Evolutionary conservation across 768 basidiomycete genomes (phyloP), one percentile per base, ranked within the genome.

Genomic region (Mrakia blollopis): DNA sequence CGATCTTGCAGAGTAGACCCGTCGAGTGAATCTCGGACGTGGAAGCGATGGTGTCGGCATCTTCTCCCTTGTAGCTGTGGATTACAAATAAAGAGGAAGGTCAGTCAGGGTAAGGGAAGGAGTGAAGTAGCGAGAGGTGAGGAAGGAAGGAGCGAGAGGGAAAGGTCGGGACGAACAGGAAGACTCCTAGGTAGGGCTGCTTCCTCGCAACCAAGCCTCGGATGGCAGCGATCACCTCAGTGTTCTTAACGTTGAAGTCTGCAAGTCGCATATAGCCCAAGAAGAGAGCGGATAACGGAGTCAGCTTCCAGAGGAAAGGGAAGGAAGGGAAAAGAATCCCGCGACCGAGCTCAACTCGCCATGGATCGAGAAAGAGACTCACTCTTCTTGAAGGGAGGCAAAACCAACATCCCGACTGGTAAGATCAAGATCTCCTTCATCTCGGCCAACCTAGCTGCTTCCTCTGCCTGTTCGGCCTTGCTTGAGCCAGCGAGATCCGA

Each of bases 161-260:
- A 63, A 23, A 18, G 69, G 69, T 28, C 39, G 68, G n/a, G 9
- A 72, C 70, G 13, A n/a, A 72, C 71, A 72, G 71, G 54, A 72
- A 72, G 52, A 94, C 96, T 72, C 96, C 96, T 76, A 99, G 88
- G 83, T 99, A 93, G 80, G 91, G 91, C 88, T 96, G 92, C 89
- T 96, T 92, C 82, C 97, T 94, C 84, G 94, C 92, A 82, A 99
- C 92, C 21, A 74, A 62, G n/a, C 60, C 62, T 50, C 73, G 41
- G 30, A 74, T 68, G 21, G 94, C 93, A 11, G 90, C 89, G 54
- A 98, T 94, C 44, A 99, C 96, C 0, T 89, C 87, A 0, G 93
- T 93, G 80, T 98, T 92, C 30, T 90, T 89, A 72, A 99, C 88
- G 76, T 98, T 94, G 70, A 98, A 95, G 3, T 95, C 96, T 83